phyloP scores from a whole-genome alignment of 1,284 basidiomycete genomes.

The Malassezia cuniculi region DNA sequence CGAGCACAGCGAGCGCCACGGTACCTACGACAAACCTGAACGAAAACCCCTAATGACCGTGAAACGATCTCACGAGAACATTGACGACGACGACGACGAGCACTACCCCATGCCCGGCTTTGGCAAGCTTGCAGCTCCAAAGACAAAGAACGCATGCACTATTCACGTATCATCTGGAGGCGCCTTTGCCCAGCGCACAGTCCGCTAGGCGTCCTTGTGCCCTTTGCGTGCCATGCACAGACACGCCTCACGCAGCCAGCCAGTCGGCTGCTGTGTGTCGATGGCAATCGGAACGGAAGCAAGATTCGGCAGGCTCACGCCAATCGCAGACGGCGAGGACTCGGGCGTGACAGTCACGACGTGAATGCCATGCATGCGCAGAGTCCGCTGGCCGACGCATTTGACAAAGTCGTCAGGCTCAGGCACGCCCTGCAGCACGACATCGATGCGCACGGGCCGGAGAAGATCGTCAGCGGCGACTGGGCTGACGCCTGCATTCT shows the following conservation, averaged over 20 bases:
- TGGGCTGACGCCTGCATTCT: not conserved
- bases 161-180: not conserved
- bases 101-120: not conserved
- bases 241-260: constrained; percentile 24
- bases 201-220: constrained; percentile 10
- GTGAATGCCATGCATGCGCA: constrained; percentile 62
- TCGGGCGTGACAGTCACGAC: constrained; percentile 55
- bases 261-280: not conserved
- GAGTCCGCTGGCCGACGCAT: constrained; percentile 69
- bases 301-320: constrained; percentile 3
- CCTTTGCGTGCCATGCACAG: constrained; percentile 29
- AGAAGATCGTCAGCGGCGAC: not conserved
- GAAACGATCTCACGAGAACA: too few species aligned
- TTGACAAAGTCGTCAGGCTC: constrained; percentile 92
- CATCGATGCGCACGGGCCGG: constrained; percentile 49
- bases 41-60: constrained; percentile 4
- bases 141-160: too few species aligned
- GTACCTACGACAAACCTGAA: constrained; percentile 1
- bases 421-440: constrained; percentile 76
- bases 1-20: not conserved
- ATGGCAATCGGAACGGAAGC: constrained; percentile 3
- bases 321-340: constrained; percentile 24
- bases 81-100: not conserved
- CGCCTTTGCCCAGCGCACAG: too few species aligned
- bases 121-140: too few species aligned